Percentiles rank a stretch among this genome's conserved stretches.
These are phyloP conservation scores for Solanum medicagineum DNA, from an alignment of 257 asterid species.

Conservation along the genomic window DNA sequence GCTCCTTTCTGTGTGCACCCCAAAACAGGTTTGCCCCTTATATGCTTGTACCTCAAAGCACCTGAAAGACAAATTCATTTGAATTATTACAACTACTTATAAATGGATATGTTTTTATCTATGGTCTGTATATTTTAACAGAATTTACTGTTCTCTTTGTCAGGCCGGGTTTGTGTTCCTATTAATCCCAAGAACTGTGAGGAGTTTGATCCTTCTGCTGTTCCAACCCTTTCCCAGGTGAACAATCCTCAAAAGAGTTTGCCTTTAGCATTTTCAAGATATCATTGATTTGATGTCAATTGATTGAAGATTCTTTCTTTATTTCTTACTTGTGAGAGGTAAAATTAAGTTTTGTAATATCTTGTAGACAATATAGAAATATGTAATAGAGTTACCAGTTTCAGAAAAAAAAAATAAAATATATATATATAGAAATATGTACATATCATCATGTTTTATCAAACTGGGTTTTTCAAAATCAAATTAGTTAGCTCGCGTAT, in stretches of 20 bases:
- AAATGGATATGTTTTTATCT: neutral
- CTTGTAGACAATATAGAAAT: neutral
- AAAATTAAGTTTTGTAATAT: neutral
- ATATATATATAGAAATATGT: neutral
- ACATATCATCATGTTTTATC: neutral
- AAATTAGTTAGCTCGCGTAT: neutral
- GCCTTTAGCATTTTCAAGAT: neutral
- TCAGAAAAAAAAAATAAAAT: too few species aligned
- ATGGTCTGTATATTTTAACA: neutral
- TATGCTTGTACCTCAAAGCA: neutral
- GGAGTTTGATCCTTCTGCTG: slow-evolving; percentile 72
- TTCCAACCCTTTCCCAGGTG: slow-evolving; percentile 82
- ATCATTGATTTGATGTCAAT: neutral
- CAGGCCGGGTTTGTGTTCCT: slow-evolving; percentile 92
- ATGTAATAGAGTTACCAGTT: neutral
- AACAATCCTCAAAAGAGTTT: neutral
- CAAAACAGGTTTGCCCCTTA: slow-evolving; percentile 50
- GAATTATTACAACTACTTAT: neutral
- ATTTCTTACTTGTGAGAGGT: neutral
- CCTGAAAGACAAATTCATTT: neutral
- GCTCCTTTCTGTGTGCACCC: slow-evolving; percentile 93
- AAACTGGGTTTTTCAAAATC: neutral
- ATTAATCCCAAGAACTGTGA: slow-evolving; percentile 76
- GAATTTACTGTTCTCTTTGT: neutral
- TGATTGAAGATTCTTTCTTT: neutral